Evolutionary conservation across 768 basidiomycete species (phyloP), one percentile per base, ranked within the genome.

Genomic region (Xerocomellus amylosporus): DNA sequence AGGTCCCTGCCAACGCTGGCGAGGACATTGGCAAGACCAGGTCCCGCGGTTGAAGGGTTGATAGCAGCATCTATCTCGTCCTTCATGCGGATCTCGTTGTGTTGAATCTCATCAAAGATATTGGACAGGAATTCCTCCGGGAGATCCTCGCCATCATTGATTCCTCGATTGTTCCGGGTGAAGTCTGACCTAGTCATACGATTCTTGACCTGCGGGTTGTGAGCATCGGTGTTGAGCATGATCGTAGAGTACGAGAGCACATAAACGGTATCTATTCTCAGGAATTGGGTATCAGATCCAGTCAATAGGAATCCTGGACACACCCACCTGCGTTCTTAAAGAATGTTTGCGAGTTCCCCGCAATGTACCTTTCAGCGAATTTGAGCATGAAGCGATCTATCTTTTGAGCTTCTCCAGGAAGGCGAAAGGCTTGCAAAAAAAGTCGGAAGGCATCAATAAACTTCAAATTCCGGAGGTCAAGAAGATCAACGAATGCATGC

Each of bases 341-440:
- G 2, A 83, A 79, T 1, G 89, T 90, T 61, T 86, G 82, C 0
- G 84, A 73, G 69, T 98, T 98, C 52, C 87, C 87, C 13, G 87
- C 90, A 58, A 98, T 93, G 69, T 93, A 99, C 34, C 94, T 84
- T 69, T 98, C 95, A 9, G 97, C 96, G 65, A 98, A 99, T 71
- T 99, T 99, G 51, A 98, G 83, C 93, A 99, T 95, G 74, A 84
- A 98, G 9, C 97, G 86, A 79, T 99, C 97, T 61, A 99, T 98
- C 74, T 98, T 98, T 71, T 99, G 97, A 0, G 93, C 78, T 73
- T 99, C 97, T 41, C 97, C 97, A 8, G 97, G 97, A 19, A 99
- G 81, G 45, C 97, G 90, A 82, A 98, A 98, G 4, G 93, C 83
- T 70, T 99, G 97, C 26, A 99, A 75, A 73, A 97, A 98, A 53